Evolutionary conservation across 306 rosid species (phyloP).

Genomic region (Urtica urens): DNA sequence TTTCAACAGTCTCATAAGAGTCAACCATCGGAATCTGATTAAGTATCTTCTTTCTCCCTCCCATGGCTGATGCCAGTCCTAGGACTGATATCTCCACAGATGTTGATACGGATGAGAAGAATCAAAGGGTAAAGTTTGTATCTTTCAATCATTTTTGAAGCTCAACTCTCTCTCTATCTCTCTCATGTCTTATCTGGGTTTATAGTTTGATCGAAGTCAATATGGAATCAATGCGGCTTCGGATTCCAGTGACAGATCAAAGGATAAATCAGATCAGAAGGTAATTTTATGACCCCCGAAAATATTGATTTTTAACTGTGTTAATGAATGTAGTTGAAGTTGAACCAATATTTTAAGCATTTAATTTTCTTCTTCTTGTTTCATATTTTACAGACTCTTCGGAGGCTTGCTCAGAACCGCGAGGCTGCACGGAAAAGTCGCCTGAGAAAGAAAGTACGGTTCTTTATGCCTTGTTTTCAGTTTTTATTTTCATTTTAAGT

Average conservation of each 20-base stretch:
- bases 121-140: slow-evolving; percentile 51
- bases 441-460: slow-evolving; percentile 73
- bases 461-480: not conserved
- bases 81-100: slow-evolving; percentile 98
- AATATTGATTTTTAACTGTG: slow-evolving; percentile 5
- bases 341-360: slow-evolving; percentile 19
- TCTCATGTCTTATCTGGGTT: slow-evolving; percentile 5
- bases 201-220: slow-evolving; percentile 59
- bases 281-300: slow-evolving; percentile 26
- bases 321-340: slow-evolving; percentile 7
- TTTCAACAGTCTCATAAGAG: slow-evolving; percentile 19
- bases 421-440: slow-evolving; percentile 99
- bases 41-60: too few species aligned
- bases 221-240: slow-evolving; percentile 44
- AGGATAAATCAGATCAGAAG: slow-evolving; percentile 93
- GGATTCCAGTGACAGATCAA: slow-evolving; percentile 89
- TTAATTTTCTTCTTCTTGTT: too few species aligned
- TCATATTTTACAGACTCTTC: slow-evolving; percentile 55
- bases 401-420: slow-evolving; percentile 96
- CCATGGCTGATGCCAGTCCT: slow-evolving; percentile 95
- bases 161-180: slow-evolving; percentile 2
- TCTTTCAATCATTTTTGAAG: slow-evolving; percentile 9
- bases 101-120: slow-evolving; percentile 85
- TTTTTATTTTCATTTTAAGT: too few species aligned
- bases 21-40: slow-evolving; percentile 34